Evolutionary conservation across 2,329 filamentous ascomycete species (phyloP), one percentile per base, ranked within the genome.

Genomic region (Neofusicoccum umdonicola): DNA sequence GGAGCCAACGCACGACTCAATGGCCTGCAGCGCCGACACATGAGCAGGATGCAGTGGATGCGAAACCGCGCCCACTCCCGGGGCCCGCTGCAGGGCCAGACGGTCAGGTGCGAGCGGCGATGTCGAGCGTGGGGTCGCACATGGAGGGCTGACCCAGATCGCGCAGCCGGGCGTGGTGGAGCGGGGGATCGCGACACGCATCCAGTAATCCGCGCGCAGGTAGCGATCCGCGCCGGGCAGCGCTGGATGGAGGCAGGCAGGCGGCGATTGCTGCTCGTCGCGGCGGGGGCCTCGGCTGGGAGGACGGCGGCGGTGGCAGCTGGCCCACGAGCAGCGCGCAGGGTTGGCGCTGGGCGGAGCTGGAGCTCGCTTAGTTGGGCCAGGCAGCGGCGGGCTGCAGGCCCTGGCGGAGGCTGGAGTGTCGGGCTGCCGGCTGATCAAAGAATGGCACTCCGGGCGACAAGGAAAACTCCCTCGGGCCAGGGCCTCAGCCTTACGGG

Each of bases 401-500:
- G 27, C 5, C 27, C 27, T 31, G 27, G 4, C 27, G 31, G 31
- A 15, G 15, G 48, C 12, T 15, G 12, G 52, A 17, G 39, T 19
- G 37, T 27, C 27, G 27, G 27, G 27, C 27, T 31, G 27, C 27
- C 27, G 37, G 37, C 37, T 39, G 37, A 39, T 12, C 37, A 15
- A 39, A 39, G 7, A 39, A 39, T 39, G 37, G 9, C 37, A 39
- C 13, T 7, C 37, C 37, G 37, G 37, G 37, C 9, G 37, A 39
- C 13, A 15, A 39, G 34, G 27, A 44, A 47, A 31, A 60, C 56
- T 60, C 56, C 56, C 37, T 57, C 52, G 22, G 52, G 34, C 50
- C 50, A 52, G 50, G 52, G 41, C 41, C 42, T 62, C 58, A 62
- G 58, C 58, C 58, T 51, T 62, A 62, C 58, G 52, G 52, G n/a